Base-by-base conservation (phyloP, 2,329 filamentous ascomycete species). In the Scytalidium lignicola region DNA sequence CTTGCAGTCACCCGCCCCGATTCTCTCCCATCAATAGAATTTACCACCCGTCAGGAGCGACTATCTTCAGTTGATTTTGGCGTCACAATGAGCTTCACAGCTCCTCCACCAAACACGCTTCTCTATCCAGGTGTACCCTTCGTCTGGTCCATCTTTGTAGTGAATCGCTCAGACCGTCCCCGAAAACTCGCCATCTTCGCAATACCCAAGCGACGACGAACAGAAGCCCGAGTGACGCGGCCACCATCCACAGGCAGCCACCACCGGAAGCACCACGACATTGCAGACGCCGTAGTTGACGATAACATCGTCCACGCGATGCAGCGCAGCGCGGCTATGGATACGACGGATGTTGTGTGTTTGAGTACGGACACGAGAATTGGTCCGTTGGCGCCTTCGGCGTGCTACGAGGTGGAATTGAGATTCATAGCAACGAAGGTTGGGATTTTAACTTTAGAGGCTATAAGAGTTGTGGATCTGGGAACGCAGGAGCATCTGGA, bases 401-500 rank as follows among this genome's bases (percentile, higher is more conserved):
- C 86, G 8, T 91, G 86, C 61, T 86, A 90, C 58, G 84, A 85
- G 32, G 82, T 81, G 1, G 85, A 88, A 63, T 65, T 92, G 57
- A 79, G 80, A 56, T 90, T 92, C 56, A 70, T 90, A 47, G 83
- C 87, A 3, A 69, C 90, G 46, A 68, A 67, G 47, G 74, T 79
- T 43, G 88, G 88, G 0, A 75, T 88, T 26, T 74, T 88, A 23
- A 75, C 77, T n/a, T 66, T 92, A 2, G 88, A 91, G 58, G 83
- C 83, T 2, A 74, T 92, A 18, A 74, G 86, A 44, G 79, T 92
- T 1, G 74, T 91, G 3, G 88, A 93, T 64, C 64, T 92, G 51
- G 79, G 74, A 19, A 86, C 80, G 28, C 83, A 88, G 60, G 86
- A 91, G 68, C 85, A 87, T 61, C 83, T 88, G 3, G 87, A 92